Evolutionary conservation across 345 rosid species (phyloP), one percentile per base, ranked within the genome.

Genomic region (Populus pruinosa): DNA sequence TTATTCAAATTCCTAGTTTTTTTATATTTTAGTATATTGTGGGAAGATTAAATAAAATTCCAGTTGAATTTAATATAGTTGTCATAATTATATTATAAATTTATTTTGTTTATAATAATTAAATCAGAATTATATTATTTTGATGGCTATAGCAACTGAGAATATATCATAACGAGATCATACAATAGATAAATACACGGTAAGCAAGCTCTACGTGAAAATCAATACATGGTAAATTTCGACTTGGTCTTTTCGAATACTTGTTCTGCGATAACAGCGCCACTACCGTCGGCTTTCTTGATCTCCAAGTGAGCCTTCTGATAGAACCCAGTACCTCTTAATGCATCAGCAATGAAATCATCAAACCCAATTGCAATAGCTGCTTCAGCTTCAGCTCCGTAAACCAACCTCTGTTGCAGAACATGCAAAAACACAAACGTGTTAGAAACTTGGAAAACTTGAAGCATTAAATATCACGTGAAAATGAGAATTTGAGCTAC

Each of bases 351-450:
- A 31, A 92, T 91, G 89, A 91, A 91, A 72, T 88, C 91, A 55
- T 96, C 97, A 16, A 96, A 93, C 70, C 97, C 99, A 2, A 90
- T 88, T 47, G 95, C 90, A 63, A 92, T 89, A 29, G 97, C 97
- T 36, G 95, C 95, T 86, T 91, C 97, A 0, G 95, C 97, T 85
- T 92, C 83, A 43, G 93, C 97, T 79, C 95, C 95, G 38, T 92
- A 92, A 25, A 92, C 93, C 87, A 92, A 74, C 71, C 91, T 91
- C 97, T 91, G 85, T 56, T 27, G 69, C 49, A 21, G 65, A 21
- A n/a, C 5, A 55, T 27, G 23, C 39, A 72, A 70, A 67, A 70
- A 38, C 3, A 2, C 18, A 13, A 13, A 14, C 56, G 23, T 20
- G 36, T 61, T 39, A 18, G n/a, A n/a, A 14, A 16, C 29, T 59